Evolutionary conservation across 805 yeast genomes (phyloP).

Genomic region (Blastobotrys muscicola): DNA sequence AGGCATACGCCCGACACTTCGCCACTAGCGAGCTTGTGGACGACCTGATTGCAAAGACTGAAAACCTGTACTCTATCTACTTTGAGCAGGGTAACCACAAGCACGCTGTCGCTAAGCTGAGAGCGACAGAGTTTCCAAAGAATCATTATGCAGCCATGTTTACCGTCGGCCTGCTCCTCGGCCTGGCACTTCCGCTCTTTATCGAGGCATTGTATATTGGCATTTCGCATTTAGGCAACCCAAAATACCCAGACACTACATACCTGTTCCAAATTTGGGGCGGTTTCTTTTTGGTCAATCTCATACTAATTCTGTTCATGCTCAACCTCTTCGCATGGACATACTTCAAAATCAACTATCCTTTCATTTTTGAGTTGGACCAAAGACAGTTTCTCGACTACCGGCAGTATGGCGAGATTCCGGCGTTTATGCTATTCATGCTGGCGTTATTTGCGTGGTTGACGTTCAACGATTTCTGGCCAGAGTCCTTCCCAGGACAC

Average conservation of each 20-base stretch:
- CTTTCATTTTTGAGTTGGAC: constrained; percentile 84
- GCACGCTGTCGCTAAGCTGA: constrained; percentile 59
- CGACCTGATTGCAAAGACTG: constrained; percentile 49
- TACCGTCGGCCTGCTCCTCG: constrained; percentile 56
- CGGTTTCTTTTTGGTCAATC: constrained; percentile 61
- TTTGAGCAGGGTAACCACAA: constrained; percentile 68
- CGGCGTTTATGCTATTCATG: constrained; percentile 47
- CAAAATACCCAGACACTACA: constrained; percentile 43
- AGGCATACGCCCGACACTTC: constrained; percentile 49
- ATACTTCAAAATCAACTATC: constrained; percentile 69
- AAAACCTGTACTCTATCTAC: constrained; percentile 53
- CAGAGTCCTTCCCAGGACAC: constrained; percentile 46
- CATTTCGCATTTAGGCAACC: constrained; percentile 32
- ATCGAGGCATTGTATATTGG: constrained; percentile 48
- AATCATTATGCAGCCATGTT: constrained; percentile 38
- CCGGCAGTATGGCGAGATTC: constrained; percentile 55
- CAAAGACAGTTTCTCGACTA: constrained; percentile 55
- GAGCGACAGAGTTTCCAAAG: constrained; percentile 35
- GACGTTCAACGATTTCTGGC: constrained; percentile 64
- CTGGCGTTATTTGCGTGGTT: constrained; percentile 63
- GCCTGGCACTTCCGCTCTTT: constrained; percentile 63
- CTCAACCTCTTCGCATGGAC: constrained; percentile 68
- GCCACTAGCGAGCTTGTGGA: constrained; percentile 59
- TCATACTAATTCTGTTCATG: constrained; percentile 57
- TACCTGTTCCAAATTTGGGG: constrained; percentile 83